Percentiles rank a stretch among this genome's conserved stretches.
These are phyloP conservation scores for Petunia hybrid DNA, from an alignment of 305 asterid species.

Conservation along the genomic window DNA sequence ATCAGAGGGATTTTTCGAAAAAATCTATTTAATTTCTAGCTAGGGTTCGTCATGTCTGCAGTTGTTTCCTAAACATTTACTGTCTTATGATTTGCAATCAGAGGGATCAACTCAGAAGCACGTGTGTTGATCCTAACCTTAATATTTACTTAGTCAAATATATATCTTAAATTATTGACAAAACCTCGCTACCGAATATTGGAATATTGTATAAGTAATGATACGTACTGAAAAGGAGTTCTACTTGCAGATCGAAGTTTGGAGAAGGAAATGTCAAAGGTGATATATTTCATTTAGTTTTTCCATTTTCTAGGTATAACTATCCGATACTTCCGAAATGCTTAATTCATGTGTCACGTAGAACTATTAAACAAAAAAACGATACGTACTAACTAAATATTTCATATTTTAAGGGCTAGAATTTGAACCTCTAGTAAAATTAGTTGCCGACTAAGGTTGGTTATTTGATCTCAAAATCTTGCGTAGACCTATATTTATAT, in stretches of 20 bases:
- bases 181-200: not conserved
- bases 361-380: too few relatives aligned
- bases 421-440: too few relatives aligned
- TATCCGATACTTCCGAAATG: too few relatives aligned
- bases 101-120: not conserved
- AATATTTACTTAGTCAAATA: not conserved
- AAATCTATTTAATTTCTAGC: not conserved
- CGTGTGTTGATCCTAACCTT: constrained; percentile 6
- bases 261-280: not conserved
- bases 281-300: too few relatives aligned
- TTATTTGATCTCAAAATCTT: too few relatives aligned
- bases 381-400: too few relatives aligned
- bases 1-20: not conserved
- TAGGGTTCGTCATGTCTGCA: not conserved
- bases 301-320: too few relatives aligned
- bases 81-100: not conserved
- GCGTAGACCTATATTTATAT: too few relatives aligned
- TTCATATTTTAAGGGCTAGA: too few relatives aligned
- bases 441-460: too few relatives aligned
- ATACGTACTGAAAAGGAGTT: not conserved
- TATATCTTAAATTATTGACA: not conserved
- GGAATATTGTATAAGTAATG: not conserved
- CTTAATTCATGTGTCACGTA: too few relatives aligned
- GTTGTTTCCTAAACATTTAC: not conserved
- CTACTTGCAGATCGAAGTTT: not conserved